A percentile compares a stretch with the other conserved stretches of the same genome.
phyloP scores from a whole-genome alignment of 2,329 filamentous ascomycete species.

The Exophiala xenobiotica region DNA sequence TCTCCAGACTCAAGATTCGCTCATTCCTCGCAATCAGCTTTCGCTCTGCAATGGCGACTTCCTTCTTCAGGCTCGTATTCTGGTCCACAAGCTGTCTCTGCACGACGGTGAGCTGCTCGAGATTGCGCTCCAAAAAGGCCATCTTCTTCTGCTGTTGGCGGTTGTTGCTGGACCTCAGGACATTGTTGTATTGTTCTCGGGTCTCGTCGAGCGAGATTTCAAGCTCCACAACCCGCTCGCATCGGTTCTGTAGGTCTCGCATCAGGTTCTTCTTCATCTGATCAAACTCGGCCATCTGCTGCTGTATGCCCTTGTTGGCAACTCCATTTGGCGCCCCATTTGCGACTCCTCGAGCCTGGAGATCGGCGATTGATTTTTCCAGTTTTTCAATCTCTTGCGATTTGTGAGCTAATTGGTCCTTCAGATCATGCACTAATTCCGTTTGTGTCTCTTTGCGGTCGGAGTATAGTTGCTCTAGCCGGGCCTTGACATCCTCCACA shows the following conservation, averaged over 20 bases:
- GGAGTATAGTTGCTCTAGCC: conserved; percentile 73
- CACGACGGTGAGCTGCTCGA: conserved; percentile 95
- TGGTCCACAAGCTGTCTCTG: conserved; percentile 97
- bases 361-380: conserved; percentile 75
- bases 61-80: conserved; percentile 96
- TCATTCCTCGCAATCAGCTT: conserved; percentile 97
- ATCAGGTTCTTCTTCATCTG: conserved; percentile 99
- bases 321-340: conserved; percentile 60
- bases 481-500: conserved; percentile 77
- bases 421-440: conserved; percentile 73
- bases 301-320: conserved; percentile 88
- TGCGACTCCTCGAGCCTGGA: conserved; percentile 60
- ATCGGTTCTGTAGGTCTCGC: conserved; percentile 97
- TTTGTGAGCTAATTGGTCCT: conserved; percentile 72
- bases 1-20: conserved; percentile 91
- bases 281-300: conserved; percentile 98
- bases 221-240: conserved; percentile 94
- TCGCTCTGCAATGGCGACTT: conserved; percentile 95
- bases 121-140: conserved; percentile 96
- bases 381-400: conserved; percentile 79
- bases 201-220: conserved; percentile 98
- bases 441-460: conserved; percentile 72
- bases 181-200: conserved; percentile 98
- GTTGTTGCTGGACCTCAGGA: conserved; percentile 94
- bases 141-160: conserved; percentile 99